These are phyloP conservation scores for Agroathelia rolfsii DNA, from an alignment of 1,284 basidiomycete genomes.

Conservation along the genomic window DNA sequence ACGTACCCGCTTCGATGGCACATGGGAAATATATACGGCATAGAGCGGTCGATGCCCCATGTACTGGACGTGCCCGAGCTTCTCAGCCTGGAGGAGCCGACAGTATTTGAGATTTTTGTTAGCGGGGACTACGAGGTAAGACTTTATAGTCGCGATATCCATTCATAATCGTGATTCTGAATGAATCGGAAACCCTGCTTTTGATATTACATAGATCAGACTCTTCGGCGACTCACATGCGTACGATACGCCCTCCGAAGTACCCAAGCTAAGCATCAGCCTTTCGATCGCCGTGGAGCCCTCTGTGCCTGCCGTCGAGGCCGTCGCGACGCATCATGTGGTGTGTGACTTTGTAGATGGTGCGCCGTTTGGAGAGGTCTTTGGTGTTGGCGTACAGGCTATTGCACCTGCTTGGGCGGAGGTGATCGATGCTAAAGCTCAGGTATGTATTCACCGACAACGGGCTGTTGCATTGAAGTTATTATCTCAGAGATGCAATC, in stretches of 20 bases:
- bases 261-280: conserved; percentile 42
- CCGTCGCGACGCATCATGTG: conserved; percentile 42
- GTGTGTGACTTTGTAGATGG: conserved; percentile 58
- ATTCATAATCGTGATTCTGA: conserved; percentile 5
- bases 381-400: conserved; percentile 55
- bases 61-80: conserved; percentile 36
- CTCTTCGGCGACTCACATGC: conserved; percentile 64
- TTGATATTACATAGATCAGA: conserved; percentile 41
- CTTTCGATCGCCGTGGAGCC: conserved; percentile 34
- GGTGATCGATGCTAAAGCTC: conserved; percentile 18
- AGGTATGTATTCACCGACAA: conserved; percentile 13
- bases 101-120: conserved; percentile 42
- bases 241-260: conserved; percentile 24
- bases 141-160: conserved; percentile 9
- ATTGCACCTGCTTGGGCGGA: conserved; percentile 46
- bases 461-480: conserved; percentile 6
- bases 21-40: conserved; percentile 63
- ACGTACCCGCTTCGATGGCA: conserved; percentile 55
- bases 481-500: background rate
- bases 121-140: conserved; percentile 67
- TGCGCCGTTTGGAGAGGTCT: conserved; percentile 50
- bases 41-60: conserved; percentile 40
- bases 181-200: background rate
- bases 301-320: conserved; percentile 4
- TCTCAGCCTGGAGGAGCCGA: conserved; percentile 32